Percentiles rank a stretch among this genome's conserved stretches.
Evolutionary conservation across 257 asterid genomes (phyloP).

Genomic region (Przewalskia tangutica): DNA sequence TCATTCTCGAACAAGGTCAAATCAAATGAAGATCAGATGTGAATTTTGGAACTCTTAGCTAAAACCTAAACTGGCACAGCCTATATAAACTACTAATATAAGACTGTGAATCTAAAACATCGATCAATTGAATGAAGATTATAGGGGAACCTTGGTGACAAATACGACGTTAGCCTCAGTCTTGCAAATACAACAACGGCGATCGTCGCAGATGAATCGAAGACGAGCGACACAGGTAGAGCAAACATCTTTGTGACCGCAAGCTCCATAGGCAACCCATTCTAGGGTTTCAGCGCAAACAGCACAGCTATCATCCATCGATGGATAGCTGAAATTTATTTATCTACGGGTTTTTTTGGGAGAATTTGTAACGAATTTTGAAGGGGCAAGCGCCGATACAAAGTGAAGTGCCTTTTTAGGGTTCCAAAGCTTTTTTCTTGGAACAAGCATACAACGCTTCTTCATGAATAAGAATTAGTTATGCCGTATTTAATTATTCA

Average conservation of each 20-base stretch:
- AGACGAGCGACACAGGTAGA: constrained; percentile 98
- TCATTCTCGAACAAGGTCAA: not conserved
- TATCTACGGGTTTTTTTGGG: constrained; percentile 1
- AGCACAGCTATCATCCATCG: constrained; percentile 95
- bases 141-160: constrained; percentile 63
- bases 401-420: not conserved
- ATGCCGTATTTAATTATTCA: too few species aligned
- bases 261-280: constrained; percentile 95
- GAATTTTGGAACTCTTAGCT: not conserved
- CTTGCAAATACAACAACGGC: constrained; percentile 95
- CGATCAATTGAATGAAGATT: too few species aligned
- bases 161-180: constrained; percentile 57
- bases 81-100: not conserved
- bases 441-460: not conserved
- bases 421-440: not conserved
- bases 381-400: not conserved
- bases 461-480: too few species aligned
- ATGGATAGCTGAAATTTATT: not conserved
- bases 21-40: too few species aligned
- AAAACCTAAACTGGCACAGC: not conserved
- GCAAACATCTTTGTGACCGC: constrained; percentile 97
- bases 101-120: too few species aligned
- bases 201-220: constrained; percentile 91
- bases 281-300: constrained; percentile 93
- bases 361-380: not conserved